These are phyloP conservation scores for Ceratobasidium theobromae DNA, from an alignment of 1,284 basidiomycete species.

Conservation along the genomic window DNA sequence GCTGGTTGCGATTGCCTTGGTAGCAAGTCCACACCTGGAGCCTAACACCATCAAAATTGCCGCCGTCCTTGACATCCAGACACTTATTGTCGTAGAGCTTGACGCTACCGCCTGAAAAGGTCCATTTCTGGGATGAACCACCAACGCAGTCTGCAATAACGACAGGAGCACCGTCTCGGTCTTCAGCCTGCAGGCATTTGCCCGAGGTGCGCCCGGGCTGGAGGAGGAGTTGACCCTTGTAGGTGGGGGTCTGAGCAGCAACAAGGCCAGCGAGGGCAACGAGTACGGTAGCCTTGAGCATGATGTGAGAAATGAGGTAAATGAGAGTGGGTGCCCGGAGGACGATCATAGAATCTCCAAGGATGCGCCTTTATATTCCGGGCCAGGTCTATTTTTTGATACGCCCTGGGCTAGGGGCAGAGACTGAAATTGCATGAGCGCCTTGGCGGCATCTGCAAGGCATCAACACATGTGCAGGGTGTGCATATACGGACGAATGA, in stretches of 20 bases:
- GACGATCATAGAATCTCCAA: neutral
- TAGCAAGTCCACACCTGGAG: slow-evolving; percentile 51
- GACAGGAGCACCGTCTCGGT: slow-evolving; percentile 15
- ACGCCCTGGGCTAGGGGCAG: no score
- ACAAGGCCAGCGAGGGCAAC: slow-evolving; percentile 3
- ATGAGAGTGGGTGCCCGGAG: neutral
- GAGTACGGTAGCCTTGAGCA: slow-evolving; percentile 5
- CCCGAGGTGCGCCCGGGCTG: neutral
- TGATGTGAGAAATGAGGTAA: neutral
- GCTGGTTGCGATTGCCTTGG: slow-evolving; percentile 45
- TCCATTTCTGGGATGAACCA: slow-evolving; percentile 13
- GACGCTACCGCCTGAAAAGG: neutral
- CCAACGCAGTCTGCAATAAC: slow-evolving; percentile 9
- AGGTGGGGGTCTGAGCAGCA: slow-evolving; percentile 10
- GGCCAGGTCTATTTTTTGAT: no score
- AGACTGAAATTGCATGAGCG: slow-evolving; percentile 77
- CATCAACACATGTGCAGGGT: neutral
- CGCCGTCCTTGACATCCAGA: slow-evolving; percentile 16
- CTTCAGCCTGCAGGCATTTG: slow-evolving; percentile 15
- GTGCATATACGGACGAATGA: neutral
- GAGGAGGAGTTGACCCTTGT: slow-evolving; percentile 3
- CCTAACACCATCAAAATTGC: slow-evolving; percentile 5
- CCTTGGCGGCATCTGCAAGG: slow-evolving; percentile 53
- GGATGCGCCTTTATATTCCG: neutral
- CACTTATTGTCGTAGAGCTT: slow-evolving; percentile 27